These are phyloP conservation scores for Domatiomyces globalis DNA, from an alignment of 2,329 filamentous ascomycete species.

Conservation along the genomic window DNA sequence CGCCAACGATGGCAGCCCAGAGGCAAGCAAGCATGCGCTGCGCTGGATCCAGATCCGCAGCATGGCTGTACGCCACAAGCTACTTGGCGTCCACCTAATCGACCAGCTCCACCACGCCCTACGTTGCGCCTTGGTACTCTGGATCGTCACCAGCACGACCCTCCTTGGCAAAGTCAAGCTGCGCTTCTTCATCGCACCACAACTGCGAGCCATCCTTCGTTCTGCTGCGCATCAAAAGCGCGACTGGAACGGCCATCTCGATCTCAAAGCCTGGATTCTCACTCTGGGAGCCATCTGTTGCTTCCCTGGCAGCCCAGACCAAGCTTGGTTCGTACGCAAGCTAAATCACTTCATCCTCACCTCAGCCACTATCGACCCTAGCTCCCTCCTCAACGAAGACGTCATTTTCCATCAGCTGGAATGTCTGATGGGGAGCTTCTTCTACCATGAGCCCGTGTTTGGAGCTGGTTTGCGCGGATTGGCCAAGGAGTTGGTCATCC, in stretches of 20 bases:
- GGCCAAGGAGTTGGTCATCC: background rate
- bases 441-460: conserved; percentile 9
- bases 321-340: conserved; percentile 11
- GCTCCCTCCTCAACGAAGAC: conserved; percentile 5
- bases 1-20: conserved; percentile 5
- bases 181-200: conserved; percentile 10
- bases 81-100: conserved; percentile 6
- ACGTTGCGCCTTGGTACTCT: conserved; percentile 9
- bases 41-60: conserved; percentile 15
- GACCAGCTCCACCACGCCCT: conserved; percentile 9
- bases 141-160: conserved; percentile 13
- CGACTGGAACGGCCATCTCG: conserved; percentile 6
- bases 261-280: conserved; percentile 13
- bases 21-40: conserved; percentile 10
- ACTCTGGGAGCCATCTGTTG: conserved; percentile 12
- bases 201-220: conserved; percentile 5
- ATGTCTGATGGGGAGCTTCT: conserved; percentile 12
- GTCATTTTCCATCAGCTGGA: conserved; percentile 5
- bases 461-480: background rate
- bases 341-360: conserved; percentile 9
- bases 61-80: conserved; percentile 10
- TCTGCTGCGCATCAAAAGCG: conserved; percentile 1
- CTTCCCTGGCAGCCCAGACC: conserved; percentile 6
- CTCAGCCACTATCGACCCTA: conserved; percentile 3
- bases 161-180: conserved; percentile 11